Evolutionary conservation across 257 asterid species (phyloP).

Genomic region (Dorcoceras hygrometricum): DNA sequence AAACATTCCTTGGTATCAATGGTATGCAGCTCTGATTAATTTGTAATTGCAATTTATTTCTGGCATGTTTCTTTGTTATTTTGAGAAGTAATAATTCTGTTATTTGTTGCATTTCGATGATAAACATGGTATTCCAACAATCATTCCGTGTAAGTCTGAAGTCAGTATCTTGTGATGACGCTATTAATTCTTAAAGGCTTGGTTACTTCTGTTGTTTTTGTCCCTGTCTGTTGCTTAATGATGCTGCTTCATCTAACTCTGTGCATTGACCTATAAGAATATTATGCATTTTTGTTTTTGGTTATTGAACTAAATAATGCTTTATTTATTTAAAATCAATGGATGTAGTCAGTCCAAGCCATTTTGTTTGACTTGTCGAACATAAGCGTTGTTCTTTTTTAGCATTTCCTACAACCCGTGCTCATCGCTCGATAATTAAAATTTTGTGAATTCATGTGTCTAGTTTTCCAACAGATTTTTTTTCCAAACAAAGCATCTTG

Average conservation of each 20-base stretch:
- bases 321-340: not conserved
- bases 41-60: not conserved
- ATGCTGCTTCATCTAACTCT: not conserved
- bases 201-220: not conserved
- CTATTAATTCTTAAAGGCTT: not conserved
- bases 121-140: not conserved
- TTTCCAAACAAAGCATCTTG: not conserved
- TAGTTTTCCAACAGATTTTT: not conserved
- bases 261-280: not conserved
- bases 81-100: not conserved
- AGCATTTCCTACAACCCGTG: conserved; percentile 12
- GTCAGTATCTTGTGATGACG: not conserved
- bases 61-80: not conserved
- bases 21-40: conserved; percentile 50
- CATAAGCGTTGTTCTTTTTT: not conserved
- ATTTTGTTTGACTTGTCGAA: not conserved
- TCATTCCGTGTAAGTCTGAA: not conserved
- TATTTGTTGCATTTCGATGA: not conserved
- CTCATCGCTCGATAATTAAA: not conserved
- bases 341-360: not conserved
- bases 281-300: not conserved
- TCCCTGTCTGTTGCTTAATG: not conserved
- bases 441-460: not conserved
- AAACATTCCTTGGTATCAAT: conserved; percentile 71
- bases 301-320: not conserved